Evolutionary conservation across 2,329 filamentous ascomycete genomes (phyloP).

Genomic region (Emydomyces testavorans): DNA sequence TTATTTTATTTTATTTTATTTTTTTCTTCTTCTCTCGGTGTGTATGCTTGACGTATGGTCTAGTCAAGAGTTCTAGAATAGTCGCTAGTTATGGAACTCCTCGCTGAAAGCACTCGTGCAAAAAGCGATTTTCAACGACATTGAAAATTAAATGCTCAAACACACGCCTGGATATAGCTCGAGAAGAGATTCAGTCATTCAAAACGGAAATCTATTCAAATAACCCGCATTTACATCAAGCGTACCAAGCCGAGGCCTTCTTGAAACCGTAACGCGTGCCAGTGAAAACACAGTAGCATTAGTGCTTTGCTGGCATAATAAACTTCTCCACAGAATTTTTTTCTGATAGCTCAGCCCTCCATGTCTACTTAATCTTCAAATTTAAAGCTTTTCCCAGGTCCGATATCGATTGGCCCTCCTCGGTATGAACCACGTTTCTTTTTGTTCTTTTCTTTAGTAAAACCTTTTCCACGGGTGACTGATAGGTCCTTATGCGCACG

Average conservation of each 20-base stretch:
- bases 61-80: background rate
- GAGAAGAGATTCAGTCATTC: no score
- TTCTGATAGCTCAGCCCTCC: background rate
- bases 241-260: no score
- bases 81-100: constrained; percentile 1
- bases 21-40: background rate
- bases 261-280: no score
- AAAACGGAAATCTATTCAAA: no score
- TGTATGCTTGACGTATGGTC: background rate
- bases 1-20: no score
- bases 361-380: constrained; percentile 64
- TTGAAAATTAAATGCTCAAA: no score
- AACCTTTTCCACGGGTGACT: constrained; percentile 87
- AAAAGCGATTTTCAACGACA: background rate
- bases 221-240: no score
- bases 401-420: constrained; percentile 76
- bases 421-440: constrained; percentile 85
- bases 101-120: background rate
- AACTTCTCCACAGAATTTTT: background rate
- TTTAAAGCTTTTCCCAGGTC: constrained; percentile 74
- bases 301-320: no score
- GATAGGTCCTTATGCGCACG: constrained; percentile 79
- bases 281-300: no score
- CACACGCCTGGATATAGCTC: no score
- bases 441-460: constrained; percentile 99